phyloP scores from a whole-genome alignment of 1,139 yeast species.

The Scheffersomyces insectosa region DNA sequence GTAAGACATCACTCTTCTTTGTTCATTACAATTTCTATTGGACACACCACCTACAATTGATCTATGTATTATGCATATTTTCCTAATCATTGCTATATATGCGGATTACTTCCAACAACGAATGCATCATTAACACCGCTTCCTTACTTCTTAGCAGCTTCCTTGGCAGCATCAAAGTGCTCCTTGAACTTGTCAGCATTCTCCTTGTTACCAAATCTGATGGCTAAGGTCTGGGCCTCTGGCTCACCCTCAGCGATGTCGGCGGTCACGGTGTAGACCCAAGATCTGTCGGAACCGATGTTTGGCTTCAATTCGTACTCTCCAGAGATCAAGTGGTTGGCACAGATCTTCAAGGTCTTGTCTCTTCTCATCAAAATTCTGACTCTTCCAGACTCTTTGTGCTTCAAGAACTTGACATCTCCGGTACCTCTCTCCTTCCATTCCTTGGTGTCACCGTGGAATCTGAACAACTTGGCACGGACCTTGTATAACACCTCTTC shows the following conservation, averaged over 20 bases:
- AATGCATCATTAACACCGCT: too few species aligned
- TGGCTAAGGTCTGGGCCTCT: slow-evolving; percentile 95
- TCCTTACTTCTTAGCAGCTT: slow-evolving; percentile 13
- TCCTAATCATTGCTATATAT: too few species aligned
- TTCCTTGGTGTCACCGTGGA: slow-evolving; percentile 78
- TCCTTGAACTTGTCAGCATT: slow-evolving; percentile 96
- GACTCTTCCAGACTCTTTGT: slow-evolving; percentile 75
- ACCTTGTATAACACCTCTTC: slow-evolving; percentile 88
- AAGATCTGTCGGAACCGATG: slow-evolving; percentile 95
- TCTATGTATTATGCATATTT: too few species aligned
- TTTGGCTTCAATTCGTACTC: slow-evolving; percentile 88
- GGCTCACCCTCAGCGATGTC: slow-evolving; percentile 96
- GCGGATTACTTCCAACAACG: too few species aligned
- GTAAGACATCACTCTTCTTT: too few species aligned
- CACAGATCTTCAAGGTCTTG: slow-evolving; percentile 96
- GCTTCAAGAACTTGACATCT: slow-evolving; percentile 93
- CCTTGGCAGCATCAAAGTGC: slow-evolving; percentile 82
- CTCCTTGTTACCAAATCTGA: slow-evolving; percentile 95
- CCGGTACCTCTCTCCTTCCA: slow-evolving; percentile 99
- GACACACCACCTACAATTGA: too few species aligned
- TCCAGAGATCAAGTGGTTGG: slow-evolving; percentile 88
- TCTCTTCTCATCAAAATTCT: slow-evolving; percentile 98
- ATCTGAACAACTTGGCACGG: slow-evolving; percentile 93
- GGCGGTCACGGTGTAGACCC: slow-evolving; percentile 96
- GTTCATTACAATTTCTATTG: too few species aligned